Percentiles rank a stretch among this genome's conserved stretches.
Conservation (phyloP, 2,329 filamentous ascomycete species). For the Paraphaeosphaeria minitans region DNA sequence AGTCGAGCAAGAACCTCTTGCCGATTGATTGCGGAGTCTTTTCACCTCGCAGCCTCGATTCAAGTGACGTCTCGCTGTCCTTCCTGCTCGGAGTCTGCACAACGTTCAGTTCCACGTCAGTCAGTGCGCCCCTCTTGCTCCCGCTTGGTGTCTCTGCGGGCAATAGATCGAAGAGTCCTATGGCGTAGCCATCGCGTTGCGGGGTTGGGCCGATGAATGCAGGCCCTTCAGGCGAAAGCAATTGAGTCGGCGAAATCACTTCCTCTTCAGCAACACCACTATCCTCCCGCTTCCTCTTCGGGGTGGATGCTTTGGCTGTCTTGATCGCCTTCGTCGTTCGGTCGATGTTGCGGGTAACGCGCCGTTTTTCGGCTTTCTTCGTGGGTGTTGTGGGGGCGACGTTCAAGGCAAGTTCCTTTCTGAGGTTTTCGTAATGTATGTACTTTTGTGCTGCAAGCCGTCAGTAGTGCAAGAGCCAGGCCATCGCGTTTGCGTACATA, state of each 20-base stretch:
- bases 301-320: slow-evolving; percentile 25
- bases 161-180: slow-evolving; percentile 78
- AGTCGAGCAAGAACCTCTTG: slow-evolving; percentile 66
- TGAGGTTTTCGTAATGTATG: slow-evolving; percentile 73
- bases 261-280: slow-evolving; percentile 20
- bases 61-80: slow-evolving; percentile 35
- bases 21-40: slow-evolving; percentile 59
- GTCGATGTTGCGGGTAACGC: slow-evolving; percentile 24
- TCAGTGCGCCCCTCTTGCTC: slow-evolving; percentile 40
- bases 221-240: slow-evolving; percentile 40
- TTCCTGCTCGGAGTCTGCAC: slow-evolving; percentile 49
- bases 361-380: slow-evolving; percentile 32
- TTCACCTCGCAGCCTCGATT: slow-evolving; percentile 38
- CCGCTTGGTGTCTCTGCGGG: slow-evolving; percentile 56
- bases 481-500: slow-evolving; percentile 59
- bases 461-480: slow-evolving; percentile 16
- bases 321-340: slow-evolving; percentile 36
- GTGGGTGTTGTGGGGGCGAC: slow-evolving; percentile 39
- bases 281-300: slow-evolving; percentile 41
- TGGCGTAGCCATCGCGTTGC: slow-evolving; percentile 75
- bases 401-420: slow-evolving; percentile 44
- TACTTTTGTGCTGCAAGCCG: slow-evolving; percentile 68
- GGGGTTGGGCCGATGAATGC: slow-evolving; percentile 73
- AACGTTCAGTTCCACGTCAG: slow-evolving; percentile 39
- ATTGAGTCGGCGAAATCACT: slow-evolving; percentile 18